Percentiles rank a stretch among this genome's conserved stretches.
These are phyloP conservation scores for Phaeoacremonium minimum DNA, from an alignment of 2,329 filamentous ascomycete genomes.

Conservation along the genomic window DNA sequence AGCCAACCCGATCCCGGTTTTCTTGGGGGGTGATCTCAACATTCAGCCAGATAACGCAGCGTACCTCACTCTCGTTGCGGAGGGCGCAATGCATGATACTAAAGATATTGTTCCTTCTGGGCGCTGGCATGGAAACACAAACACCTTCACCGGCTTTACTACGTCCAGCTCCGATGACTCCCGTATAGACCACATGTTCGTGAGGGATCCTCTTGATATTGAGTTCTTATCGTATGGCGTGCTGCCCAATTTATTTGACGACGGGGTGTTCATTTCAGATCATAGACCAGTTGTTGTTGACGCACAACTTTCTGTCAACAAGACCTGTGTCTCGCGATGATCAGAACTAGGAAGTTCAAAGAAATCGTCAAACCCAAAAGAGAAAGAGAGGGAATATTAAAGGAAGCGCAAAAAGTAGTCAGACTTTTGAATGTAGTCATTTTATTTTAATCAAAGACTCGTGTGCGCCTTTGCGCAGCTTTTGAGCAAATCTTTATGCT, in stretches of 20 bases:
- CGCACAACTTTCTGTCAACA: no score
- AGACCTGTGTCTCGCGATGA: no score
- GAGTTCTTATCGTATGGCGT: conserved; percentile 19
- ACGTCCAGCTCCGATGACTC: conserved; percentile 12
- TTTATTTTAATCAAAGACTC: no score
- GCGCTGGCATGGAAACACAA: conserved; percentile 16
- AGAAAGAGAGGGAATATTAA: no score
- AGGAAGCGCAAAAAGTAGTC: no score
- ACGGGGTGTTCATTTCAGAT: conserved; percentile 25
- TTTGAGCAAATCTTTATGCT: no score
- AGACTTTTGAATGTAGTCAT: no score
- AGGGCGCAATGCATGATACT: conserved; percentile 16
- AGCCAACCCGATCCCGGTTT: conserved; percentile 16
- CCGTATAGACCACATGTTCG: conserved; percentile 25
- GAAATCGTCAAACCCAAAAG: no score
- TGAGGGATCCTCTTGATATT: conserved; percentile 17
- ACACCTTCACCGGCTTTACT: conserved; percentile 25
- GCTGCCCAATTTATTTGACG: conserved; percentile 16
- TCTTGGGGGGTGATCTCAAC: conserved; percentile 27
- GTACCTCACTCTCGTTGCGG: conserved; percentile 18
- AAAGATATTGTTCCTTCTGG: conserved; percentile 15
- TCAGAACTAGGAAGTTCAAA: no score
- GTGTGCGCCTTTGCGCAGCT: no score
- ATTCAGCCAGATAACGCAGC: conserved; percentile 18
- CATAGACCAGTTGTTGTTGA: conserved; percentile 25